Evolutionary conservation across 768 basidiomycete species (phyloP).

Genomic region (Royoungia palumana): DNA sequence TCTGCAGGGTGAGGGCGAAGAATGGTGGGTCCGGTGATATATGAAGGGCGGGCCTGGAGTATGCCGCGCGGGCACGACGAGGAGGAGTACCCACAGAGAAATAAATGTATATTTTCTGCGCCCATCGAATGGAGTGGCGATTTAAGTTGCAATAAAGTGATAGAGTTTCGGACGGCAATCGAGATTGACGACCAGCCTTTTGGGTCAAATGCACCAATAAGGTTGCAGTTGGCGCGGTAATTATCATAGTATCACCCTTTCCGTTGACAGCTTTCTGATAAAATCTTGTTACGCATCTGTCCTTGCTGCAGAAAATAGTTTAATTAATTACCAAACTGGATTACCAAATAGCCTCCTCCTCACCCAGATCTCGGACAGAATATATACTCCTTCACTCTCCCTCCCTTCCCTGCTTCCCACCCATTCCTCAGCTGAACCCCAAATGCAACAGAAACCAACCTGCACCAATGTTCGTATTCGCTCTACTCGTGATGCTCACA

Average conservation of each 20-base stretch:
- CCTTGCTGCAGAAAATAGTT: conserved; percentile 29
- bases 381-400: conserved; percentile 30
- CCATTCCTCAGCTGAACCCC: conserved; percentile 8
- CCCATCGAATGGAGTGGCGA: conserved; percentile 11
- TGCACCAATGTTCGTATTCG: conserved; percentile 71
- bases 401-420: conserved; percentile 16
- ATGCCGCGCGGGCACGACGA: conserved; percentile 4
- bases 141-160: conserved; percentile 54
- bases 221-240: conserved; percentile 30
- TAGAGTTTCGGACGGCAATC: conserved; percentile 46
- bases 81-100: not conserved
- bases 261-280: conserved; percentile 27
- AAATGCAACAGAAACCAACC: conserved; percentile 67
- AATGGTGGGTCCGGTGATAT: conserved; percentile 16
- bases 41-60: conserved; percentile 6
- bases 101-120: conserved; percentile 2
- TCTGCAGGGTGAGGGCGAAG: conserved; percentile 16
- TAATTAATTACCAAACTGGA: conserved; percentile 38
- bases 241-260: conserved; percentile 23
- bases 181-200: conserved; percentile 43
- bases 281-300: conserved; percentile 19
- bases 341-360: conserved; percentile 27
- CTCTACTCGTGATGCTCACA: conserved; percentile 74
- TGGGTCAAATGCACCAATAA: conserved; percentile 39
- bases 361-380: conserved; percentile 30